Evolutionary conservation across 495 filamentous ascomycete species (phyloP).

Genomic region (Ramalina intermedia): DNA sequence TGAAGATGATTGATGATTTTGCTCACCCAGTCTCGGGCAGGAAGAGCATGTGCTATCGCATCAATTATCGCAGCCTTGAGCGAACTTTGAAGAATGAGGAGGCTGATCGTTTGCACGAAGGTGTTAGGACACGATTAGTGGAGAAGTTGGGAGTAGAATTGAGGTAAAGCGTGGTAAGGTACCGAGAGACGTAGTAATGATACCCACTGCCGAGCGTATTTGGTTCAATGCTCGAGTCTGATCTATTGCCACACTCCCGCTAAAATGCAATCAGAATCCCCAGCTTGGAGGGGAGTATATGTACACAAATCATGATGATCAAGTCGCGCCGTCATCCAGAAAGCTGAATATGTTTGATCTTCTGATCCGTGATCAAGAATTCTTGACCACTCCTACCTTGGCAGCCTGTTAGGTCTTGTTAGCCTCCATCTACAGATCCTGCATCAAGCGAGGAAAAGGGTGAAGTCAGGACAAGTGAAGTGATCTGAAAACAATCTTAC

Average conservation of each 20-base stretch:
- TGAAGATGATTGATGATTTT: slow-evolving; percentile 70
- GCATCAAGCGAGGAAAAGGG: not conserved
- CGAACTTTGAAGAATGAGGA: slow-evolving; percentile 71
- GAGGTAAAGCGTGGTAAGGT: slow-evolving; percentile 30
- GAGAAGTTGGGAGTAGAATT: slow-evolving; percentile 66
- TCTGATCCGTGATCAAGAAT: slow-evolving; percentile 15
- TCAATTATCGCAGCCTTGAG: slow-evolving; percentile 85
- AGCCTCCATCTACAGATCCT: not conserved
- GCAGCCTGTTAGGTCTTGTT: slow-evolving; percentile 37
- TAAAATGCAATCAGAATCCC: slow-evolving; percentile 8
- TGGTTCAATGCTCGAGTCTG: not conserved
- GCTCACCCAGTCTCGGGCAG: slow-evolving; percentile 72
- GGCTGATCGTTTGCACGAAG: slow-evolving; percentile 58
- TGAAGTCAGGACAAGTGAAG: not conserved
- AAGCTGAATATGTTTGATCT: too few relatives aligned
- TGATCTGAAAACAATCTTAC: slow-evolving; percentile 27
- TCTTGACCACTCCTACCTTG: slow-evolving; percentile 86
- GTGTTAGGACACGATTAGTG: slow-evolving; percentile 46
- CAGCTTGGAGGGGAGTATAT: slow-evolving; percentile 8
- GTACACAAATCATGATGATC: not conserved
- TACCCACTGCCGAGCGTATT: not conserved
- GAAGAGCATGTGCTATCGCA: slow-evolving; percentile 78
- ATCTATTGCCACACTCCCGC: slow-evolving; percentile 7
- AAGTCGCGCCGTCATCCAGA: not conserved
- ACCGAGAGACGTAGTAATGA: not conserved